phyloP scores from a whole-genome alignment of 495 filamentous ascomycete species.

The Penicillium cataractarum region DNA sequence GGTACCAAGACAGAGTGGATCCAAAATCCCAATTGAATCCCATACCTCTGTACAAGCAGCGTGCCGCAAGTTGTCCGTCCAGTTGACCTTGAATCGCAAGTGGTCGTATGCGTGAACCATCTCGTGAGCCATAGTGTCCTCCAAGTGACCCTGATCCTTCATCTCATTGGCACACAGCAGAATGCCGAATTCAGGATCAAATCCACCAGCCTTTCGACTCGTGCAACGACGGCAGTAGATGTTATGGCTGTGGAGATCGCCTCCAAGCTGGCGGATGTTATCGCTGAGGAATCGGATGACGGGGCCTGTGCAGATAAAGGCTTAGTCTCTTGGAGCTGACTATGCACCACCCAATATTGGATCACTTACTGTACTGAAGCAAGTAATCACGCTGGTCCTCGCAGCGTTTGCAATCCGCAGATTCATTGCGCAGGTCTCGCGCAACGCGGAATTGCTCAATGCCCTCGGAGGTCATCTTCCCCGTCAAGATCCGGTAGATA shows the following conservation, averaged over 20 bases:
- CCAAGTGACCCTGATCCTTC: conserved; percentile 70
- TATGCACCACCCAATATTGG: background rate
- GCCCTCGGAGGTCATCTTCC: conserved; percentile 68
- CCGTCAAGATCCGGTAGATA: conserved; percentile 76
- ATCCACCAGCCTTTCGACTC: conserved; percentile 72
- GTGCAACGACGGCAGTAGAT: conserved; percentile 80
- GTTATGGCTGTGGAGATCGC: conserved; percentile 69
- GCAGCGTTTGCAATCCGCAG: conserved; percentile 73
- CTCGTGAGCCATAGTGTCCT: conserved; percentile 95
- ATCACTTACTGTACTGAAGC: conserved; percentile 65
- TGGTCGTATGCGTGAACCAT: conserved; percentile 98
- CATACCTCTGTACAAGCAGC: conserved; percentile 92
- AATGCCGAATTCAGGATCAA: conserved; percentile 82
- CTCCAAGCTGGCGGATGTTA: conserved; percentile 76
- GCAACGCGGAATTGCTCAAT: conserved; percentile 70
- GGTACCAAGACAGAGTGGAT: background rate
- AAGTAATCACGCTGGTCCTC: conserved; percentile 79
- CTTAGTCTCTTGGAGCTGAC: conserved; percentile 5
- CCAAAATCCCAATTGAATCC: background rate
- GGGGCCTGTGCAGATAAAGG: conserved; percentile 55
- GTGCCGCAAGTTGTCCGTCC: conserved; percentile 76
- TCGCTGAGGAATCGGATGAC: conserved; percentile 81
- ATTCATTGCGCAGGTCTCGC: conserved; percentile 67
- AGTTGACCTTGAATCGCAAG: conserved; percentile 86
- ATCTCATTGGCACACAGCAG: conserved; percentile 88